Percentiles rank a stretch among this genome's conserved stretches.
Conservation (phyloP, 78 protist genomes). For the Dictyostelium intermedium region DNA sequence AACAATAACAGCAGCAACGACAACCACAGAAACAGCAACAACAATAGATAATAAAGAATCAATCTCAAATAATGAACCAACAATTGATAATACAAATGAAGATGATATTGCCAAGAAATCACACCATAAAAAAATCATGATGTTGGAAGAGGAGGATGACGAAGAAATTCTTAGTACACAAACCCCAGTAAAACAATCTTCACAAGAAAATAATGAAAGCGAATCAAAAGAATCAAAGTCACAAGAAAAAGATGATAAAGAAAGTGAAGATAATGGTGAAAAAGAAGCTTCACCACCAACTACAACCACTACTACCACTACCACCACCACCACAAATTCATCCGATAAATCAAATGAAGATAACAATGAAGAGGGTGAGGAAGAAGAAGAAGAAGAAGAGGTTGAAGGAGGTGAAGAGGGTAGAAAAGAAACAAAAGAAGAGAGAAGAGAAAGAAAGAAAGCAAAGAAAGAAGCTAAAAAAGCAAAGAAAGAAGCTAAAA, state of each 20-base stretch:
- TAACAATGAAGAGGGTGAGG: not conserved
- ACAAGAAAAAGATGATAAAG: not conserved
- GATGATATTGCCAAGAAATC: not conserved
- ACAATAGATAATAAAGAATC: not conserved
- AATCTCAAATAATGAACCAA: not conserved
- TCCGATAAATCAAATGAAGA: not conserved
- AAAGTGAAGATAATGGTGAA: not conserved
- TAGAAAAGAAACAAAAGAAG: not conserved
- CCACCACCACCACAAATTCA: not conserved
- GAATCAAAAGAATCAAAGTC: not conserved
- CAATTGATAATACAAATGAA: not conserved
- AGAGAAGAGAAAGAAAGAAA: slow-evolving; percentile 1
- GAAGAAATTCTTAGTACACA: not conserved
- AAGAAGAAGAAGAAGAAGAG: not conserved
- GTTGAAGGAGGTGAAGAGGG: not conserved
- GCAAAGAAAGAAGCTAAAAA: slow-evolving; percentile 8
- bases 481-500: slow-evolving; percentile 3
- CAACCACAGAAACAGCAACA: not conserved
- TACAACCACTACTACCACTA: not conserved
- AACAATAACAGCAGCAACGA: not conserved
- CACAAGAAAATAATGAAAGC: not conserved
- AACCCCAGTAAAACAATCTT: not conserved
- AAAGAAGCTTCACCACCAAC: not conserved
- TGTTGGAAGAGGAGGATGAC: not conserved
- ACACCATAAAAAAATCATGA: not conserved